Evolutionary conservation across 2,329 filamentous ascomycete species (phyloP).

Genomic region (Corinectria fuckeliana): DNA sequence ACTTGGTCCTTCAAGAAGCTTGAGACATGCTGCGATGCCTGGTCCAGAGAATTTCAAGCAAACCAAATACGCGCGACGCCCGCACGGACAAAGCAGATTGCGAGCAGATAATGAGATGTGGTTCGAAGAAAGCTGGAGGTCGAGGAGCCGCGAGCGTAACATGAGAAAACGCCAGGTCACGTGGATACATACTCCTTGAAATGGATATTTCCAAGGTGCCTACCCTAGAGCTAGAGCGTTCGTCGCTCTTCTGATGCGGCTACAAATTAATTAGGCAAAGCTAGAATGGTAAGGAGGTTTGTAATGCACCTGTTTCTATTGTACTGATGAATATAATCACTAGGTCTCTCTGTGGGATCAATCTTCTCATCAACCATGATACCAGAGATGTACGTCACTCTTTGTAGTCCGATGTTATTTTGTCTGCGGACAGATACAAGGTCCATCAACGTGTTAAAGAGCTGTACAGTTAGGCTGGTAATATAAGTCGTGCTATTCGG

Average conservation of each 20-base stretch:
- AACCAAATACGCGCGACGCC: background rate
- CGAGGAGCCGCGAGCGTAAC: conserved; percentile 24
- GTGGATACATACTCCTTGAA: conserved; percentile 16
- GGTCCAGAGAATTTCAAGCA: background rate
- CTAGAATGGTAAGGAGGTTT: too few relatives aligned
- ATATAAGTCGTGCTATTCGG: too few relatives aligned
- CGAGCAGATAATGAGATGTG: conserved; percentile 4
- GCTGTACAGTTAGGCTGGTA: too few relatives aligned
- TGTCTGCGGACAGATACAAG: too few relatives aligned
- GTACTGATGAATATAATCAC: too few relatives aligned
- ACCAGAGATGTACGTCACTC: too few relatives aligned
- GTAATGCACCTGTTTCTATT: too few relatives aligned
- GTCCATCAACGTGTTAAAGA: too few relatives aligned
- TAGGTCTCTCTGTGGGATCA: too few relatives aligned
- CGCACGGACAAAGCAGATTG: background rate
- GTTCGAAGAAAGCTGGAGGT: conserved; percentile 13
- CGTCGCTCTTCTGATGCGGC: background rate
- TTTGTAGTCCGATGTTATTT: too few relatives aligned
- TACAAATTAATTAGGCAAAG: too few relatives aligned
- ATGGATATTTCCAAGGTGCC: background rate
- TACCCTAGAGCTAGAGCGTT: conserved; percentile 20
- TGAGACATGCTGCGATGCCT: conserved; percentile 22
- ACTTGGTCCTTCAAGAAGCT: background rate
- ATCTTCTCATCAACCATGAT: too few relatives aligned
- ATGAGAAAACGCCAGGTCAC: conserved; percentile 36